Evolutionary conservation across 768 basidiomycete genomes (phyloP), one percentile per base, ranked within the genome.

Genomic region (Lyophyllum shimeji): DNA sequence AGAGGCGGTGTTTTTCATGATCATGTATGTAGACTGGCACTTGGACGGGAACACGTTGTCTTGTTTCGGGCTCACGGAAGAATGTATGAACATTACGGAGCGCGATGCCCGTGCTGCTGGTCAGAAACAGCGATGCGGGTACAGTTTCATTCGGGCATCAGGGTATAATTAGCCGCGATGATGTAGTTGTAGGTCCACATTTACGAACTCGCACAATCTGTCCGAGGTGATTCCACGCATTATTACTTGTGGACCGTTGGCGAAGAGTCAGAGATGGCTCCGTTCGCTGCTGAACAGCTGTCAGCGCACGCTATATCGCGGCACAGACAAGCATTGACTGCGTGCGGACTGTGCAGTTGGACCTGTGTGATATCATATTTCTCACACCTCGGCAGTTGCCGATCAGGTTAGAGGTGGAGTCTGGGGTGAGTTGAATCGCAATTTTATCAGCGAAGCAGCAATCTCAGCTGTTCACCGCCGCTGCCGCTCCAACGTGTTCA

Each of bases 341-440:
- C 29, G 9, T 29, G 9, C 9, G 29, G 29, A 9, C 9, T 29
- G 5, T 29, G 29, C 29, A 18, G 17, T 11, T n/a, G 40, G 24
- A 23, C 39, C 21, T 25, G 42, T 45, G 59, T 73, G 72, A 71
- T 61, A 58, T 69, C 68, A 74, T 57, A n/a, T 33, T 65, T 72
- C 70, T n/a, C 73, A 72, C 67, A 50, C 20, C 18, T 56, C 60
- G 60, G 63, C 21, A 29, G 39, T 20, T 34, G 52, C 55, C 63
- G 60, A 50, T 42, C 18, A 39, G 46, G 21, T 15, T 47, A 31
- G 51, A 33, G 29, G 39, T 48, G 57, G 55, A 52, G 59, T 44
- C n/a, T n/a, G n/a, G n/a, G 37, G 15, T n/a, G 43, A 33, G 34
- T 18, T 31, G 17, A 53, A 46, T 29, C 43, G 43, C 43, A 44